Base-by-base conservation (phyloP, 305 asterid species). In the Plantago coronopus region DNA sequence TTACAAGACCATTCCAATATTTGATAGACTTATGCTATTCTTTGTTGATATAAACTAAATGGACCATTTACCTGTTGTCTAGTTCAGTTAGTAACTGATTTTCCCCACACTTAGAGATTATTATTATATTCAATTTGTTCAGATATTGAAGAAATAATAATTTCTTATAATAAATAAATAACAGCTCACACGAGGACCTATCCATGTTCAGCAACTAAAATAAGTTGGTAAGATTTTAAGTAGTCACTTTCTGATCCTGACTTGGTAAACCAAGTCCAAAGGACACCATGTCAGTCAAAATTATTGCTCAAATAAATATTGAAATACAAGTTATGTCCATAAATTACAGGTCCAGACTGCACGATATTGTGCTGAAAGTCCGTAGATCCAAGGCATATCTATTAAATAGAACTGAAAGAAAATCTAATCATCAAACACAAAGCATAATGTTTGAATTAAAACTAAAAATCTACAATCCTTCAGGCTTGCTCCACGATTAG, bases 401-500 rank as follows among this genome's bases (percentile, higher is more conserved):
- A 9, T 37, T 38, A 11, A 4, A 38, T 38, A 38, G 3, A 38
- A 38, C 44, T 12, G 44, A 38, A 53, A 54, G 22, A 25, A 37
- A 16, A 25, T 23, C 25, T 15, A 53, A 53, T 53, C 40, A 25
- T 54, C 40, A 27, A n/a, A 27, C 40, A 7, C 6, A 53, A 20
- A 51, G n/a, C 20, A 53, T 16, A 5, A 23, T 23, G 11, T 50
- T 50, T 17, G 57, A 50, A 17, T 50, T 17, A 20, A 1, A 10
- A 50, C 11, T 23, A n/a, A n/a, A n/a, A n/a, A n/a, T n/a, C n/a
- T n/a, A 25, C 3, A 13, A 17, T 15, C 21, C 34, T 25, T 19
- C 7, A 1, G 58, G 38, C 29, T 14, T 61, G 60, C 46, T 65
- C 25, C 19, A 11, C 17, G 37, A 45, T 56, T 15, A 38, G 54